Evolutionary conservation across 768 basidiomycete species (phyloP), one percentile per base, ranked within the genome.

Genomic region (Lactarius sanguifluus): DNA sequence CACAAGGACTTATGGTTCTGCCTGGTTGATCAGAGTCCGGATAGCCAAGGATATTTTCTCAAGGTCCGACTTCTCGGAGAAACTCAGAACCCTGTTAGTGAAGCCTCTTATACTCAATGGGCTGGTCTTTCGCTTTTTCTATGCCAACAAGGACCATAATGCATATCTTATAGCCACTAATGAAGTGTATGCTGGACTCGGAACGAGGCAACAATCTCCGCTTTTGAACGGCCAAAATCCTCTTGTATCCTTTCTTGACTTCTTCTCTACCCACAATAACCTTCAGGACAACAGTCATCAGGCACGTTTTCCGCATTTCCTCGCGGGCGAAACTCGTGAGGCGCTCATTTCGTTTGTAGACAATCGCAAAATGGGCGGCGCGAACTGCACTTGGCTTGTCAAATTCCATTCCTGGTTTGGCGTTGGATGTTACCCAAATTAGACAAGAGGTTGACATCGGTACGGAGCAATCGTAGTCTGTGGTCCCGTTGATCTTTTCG

Each of bases 281-380:
- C 70, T 86, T 7, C 25, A 73, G 2, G 28, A 66, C 9, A 89
- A 89, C 63, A 61, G 65, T 0, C 67, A 78, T 0, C 88, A 90
- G 79, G 88, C 86, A 70, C 20, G 73, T 64, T 32, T 32, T 54
- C 13, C 45, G 25, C 8, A 54, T 57, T 45, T 2, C 25, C 54
- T 52, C 36, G n/a, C 59, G 12, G 23, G 38, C n/a, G 36, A 45
- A 20, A 45, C 43, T 45, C n/a, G n/a, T 47, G 45, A 43, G 38
- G 36, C 52, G 16, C 34, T 62, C 25, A 56, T 52, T 57, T 13
- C 62, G 3, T 47, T n/a, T 16, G 6, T 61, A 89, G 88, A 78
- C 80, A 13, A 81, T 88, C 76, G 78, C 83, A 1, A 90, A 90
- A 74, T 90, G 85, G 83, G 78, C 82, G 15, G 80, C 87, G n/a